Conservation (phyloP, 176 grass and related monocot genomes). For the Triticum urartu region DNA sequence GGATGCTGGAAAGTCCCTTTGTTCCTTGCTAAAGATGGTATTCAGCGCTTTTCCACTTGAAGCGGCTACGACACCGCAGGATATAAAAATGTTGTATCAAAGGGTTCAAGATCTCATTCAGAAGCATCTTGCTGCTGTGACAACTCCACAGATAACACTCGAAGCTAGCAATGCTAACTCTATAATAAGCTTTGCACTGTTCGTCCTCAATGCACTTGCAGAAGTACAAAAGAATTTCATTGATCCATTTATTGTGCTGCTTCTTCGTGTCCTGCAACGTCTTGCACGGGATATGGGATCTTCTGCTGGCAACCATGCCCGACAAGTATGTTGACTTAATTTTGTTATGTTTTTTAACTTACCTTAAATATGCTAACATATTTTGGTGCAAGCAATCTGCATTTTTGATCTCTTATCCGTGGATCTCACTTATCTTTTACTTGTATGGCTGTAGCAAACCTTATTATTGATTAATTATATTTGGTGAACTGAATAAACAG, state of each 20-base stretch:
- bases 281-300: conserved; percentile 95
- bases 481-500: neutral
- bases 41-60: conserved; percentile 92
- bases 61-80: conserved; percentile 72
- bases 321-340: conserved; percentile 63
- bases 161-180: conserved; percentile 80
- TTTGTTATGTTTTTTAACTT: conserved; percentile 21
- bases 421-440: neutral
- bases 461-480: conserved; percentile 7
- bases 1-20: conserved; percentile 94
- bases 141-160: conserved; percentile 84
- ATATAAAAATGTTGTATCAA: conserved; percentile 84
- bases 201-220: conserved; percentile 75
- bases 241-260: conserved; percentile 74
- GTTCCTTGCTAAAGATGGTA: conserved; percentile 96
- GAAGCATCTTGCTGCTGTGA: conserved; percentile 77
- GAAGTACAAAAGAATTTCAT: conserved; percentile 95
- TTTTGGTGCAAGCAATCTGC: neutral
- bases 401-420: neutral
- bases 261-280: conserved; percentile 88
- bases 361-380: neutral
- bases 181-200: conserved; percentile 86
- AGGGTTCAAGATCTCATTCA: conserved; percentile 85
- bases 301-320: conserved; percentile 56
- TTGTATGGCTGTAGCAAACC: neutral